These are phyloP conservation scores for Pyropia yezoensis DNA, from an alignment of 23 red algal species.

Conservation along the genomic window DNA sequence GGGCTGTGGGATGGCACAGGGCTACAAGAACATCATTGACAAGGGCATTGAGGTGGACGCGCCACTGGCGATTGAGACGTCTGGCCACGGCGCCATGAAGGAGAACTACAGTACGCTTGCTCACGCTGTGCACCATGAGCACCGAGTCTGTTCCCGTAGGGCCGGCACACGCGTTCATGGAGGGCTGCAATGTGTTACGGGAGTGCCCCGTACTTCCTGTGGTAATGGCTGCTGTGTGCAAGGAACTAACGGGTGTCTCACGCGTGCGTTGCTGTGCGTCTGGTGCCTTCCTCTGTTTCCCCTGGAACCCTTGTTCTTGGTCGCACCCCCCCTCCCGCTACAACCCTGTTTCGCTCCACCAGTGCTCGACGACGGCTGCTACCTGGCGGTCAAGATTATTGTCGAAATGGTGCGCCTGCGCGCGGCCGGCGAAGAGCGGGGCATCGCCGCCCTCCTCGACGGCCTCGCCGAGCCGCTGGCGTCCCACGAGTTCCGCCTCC, in stretches of 20 bases:
- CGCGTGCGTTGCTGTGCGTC: too few species aligned
- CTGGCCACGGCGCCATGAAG: constrained; percentile 84
- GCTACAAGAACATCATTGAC: constrained; percentile 96
- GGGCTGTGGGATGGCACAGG: not conserved
- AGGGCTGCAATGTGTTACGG: too few species aligned
- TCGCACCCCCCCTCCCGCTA: too few species aligned
- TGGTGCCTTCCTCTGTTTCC: too few species aligned
- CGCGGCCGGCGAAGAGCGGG: constrained; percentile 32
- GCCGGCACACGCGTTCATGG: too few species aligned
- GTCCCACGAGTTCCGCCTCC: constrained; percentile 61
- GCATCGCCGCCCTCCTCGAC: constrained; percentile 52
- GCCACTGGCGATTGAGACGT: constrained; percentile 78
- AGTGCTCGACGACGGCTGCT: constrained; percentile 85
- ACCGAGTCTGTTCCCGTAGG: too few species aligned
- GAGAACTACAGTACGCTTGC: constrained; percentile 55
- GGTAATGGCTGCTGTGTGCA: too few species aligned
- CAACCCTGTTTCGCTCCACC: too few species aligned
- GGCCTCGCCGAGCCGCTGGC: constrained; percentile 53
- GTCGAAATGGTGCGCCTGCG: constrained; percentile 70
- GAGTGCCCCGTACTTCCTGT: too few species aligned
- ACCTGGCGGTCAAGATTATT: constrained; percentile 91
- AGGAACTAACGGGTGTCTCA: too few species aligned
- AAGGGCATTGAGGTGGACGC: constrained; percentile 75
- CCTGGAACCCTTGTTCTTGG: too few species aligned
- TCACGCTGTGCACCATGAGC: too few species aligned